Percentiles rank a stretch among this genome's conserved stretches.
These are phyloP conservation scores for Podila epigama DNA, from an alignment of 192 early-diverging fungal genomes.

Conservation along the genomic window DNA sequence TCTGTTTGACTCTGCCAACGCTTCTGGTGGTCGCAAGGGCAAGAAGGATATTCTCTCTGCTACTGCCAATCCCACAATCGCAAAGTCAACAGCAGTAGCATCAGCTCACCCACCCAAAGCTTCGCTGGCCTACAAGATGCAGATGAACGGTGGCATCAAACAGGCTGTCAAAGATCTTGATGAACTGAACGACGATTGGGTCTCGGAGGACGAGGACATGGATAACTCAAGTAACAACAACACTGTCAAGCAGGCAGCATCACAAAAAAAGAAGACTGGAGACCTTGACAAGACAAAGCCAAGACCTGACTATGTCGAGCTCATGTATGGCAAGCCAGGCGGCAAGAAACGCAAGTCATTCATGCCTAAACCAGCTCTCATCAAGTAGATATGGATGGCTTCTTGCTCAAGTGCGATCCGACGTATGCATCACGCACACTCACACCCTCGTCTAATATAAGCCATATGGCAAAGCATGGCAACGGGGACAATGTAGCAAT, in stretches of 20 bases:
- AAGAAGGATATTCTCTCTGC: slow-evolving; percentile 41
- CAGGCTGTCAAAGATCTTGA: slow-evolving; percentile 37
- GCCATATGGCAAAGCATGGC: not conserved
- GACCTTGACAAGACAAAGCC: slow-evolving; percentile 44
- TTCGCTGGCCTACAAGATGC: slow-evolving; percentile 47
- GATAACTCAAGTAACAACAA: not conserved
- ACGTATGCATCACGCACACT: not conserved
- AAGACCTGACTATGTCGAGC: slow-evolving; percentile 38
- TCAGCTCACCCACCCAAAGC: slow-evolving; percentile 37
- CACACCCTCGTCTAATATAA: not conserved
- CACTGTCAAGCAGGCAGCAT: not conserved
- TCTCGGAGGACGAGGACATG: slow-evolving; percentile 38
- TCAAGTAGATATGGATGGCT: slow-evolving; percentile 26
- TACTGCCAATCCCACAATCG: slow-evolving; percentile 40
- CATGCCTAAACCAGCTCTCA: slow-evolving; percentile 43
- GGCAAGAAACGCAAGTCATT: slow-evolving; percentile 46
- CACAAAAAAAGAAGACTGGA: slow-evolving; percentile 11
- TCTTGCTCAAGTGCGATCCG: no score
- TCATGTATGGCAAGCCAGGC: slow-evolving; percentile 43
- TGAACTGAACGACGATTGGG: slow-evolving; percentile 11
- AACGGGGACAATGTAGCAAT: no score
- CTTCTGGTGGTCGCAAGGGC: not conserved
- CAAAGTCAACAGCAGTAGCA: slow-evolving; percentile 11
- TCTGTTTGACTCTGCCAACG: slow-evolving; percentile 27
- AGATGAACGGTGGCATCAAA: slow-evolving; percentile 42